Evolutionary conservation across 1,284 basidiomycete genomes (phyloP), one percentile per base, ranked within the genome.

Genomic region (Pseudomicrostroma phylloplanum): DNA sequence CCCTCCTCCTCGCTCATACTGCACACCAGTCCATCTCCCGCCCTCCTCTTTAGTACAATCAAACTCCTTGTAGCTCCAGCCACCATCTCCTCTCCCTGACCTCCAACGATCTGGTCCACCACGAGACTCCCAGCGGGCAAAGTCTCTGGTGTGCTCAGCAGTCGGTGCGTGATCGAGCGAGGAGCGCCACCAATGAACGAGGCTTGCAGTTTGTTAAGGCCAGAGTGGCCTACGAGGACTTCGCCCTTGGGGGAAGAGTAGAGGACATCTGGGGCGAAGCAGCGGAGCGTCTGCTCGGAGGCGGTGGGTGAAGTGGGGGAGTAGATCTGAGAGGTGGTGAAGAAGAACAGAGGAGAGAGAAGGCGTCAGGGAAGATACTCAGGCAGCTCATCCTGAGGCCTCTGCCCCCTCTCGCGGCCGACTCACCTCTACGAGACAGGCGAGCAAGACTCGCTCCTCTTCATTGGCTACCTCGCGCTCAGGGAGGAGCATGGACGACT

Each of bases 401-500:
- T 13, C 17, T 48, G 6, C 21, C 43, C 30, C 9, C 30, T 9
- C 30, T 36, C 4, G 9, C 9, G 4, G 12, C 23, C 9, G 17
- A 46, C 68, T 64, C 63, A 73, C 70, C 59, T 69, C 58, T 36
- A 63, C 53, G 26, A 78, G 64, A 23, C 66, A 68, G 6, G 69
- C 26, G 53, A 77, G 60, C 39, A 78, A 61, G 12, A 17, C 25
- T 54, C 62, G 40, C 55, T 63, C 58, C 67, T 78, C 77, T 61
- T 77, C 72, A 17, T 60, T 57, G 41, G 61, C 57, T 25, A 70
- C 58, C 43, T 62, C 64, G 56, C 77, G 67, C 56, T 75, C 74
- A n/a, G 77, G 72, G 7, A 78, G 72, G 11, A 69, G 66, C 70
- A 76, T 73, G 36, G 71, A 73, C 67, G 71, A 65, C 63, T 78